These are phyloP conservation scores for Vigna nakashimae DNA, from an alignment of 306 rosid genomes.

Conservation along the genomic window DNA sequence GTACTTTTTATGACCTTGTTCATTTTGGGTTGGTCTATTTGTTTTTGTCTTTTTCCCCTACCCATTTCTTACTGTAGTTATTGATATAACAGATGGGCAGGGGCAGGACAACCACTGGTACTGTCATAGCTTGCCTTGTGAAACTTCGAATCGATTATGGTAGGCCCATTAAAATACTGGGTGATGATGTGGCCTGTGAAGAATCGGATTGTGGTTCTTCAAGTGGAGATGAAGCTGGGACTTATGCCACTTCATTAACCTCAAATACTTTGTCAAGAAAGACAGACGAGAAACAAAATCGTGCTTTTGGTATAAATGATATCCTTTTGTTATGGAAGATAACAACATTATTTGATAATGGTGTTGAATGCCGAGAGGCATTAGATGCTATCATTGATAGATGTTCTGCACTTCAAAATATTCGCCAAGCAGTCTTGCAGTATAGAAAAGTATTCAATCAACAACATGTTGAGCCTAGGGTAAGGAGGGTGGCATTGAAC, in stretches of 20 bases:
- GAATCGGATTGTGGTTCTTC: constrained; percentile 67
- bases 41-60: not conserved
- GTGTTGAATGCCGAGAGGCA: constrained; percentile 88
- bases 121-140: constrained; percentile 87
- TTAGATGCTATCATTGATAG: constrained; percentile 86
- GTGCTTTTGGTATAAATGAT: constrained; percentile 82
- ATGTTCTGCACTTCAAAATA: constrained; percentile 87
- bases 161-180: constrained; percentile 72
- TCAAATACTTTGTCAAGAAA: constrained; percentile 44
- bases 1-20: constrained; percentile 19
- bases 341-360: constrained; percentile 83
- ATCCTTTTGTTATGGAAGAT: constrained; percentile 84
- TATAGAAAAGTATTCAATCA: constrained; percentile 81
- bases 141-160: constrained; percentile 82
- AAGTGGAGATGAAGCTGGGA: constrained; percentile 75
- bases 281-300: constrained; percentile 53
- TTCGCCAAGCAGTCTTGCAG: constrained; percentile 80
- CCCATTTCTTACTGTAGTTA: constrained; percentile 19
- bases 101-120: constrained; percentile 92
- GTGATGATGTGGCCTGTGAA: constrained; percentile 56
- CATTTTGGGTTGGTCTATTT: not conserved
- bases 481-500: constrained; percentile 81
- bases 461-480: constrained; percentile 83
- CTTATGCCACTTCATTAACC: constrained; percentile 43
- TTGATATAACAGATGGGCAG: constrained; percentile 73